A percentile compares a stretch with the other conserved stretches of the same genome.
Conservation (phyloP, 345 rosid genomes). For the Linum usitatissimum region DNA sequence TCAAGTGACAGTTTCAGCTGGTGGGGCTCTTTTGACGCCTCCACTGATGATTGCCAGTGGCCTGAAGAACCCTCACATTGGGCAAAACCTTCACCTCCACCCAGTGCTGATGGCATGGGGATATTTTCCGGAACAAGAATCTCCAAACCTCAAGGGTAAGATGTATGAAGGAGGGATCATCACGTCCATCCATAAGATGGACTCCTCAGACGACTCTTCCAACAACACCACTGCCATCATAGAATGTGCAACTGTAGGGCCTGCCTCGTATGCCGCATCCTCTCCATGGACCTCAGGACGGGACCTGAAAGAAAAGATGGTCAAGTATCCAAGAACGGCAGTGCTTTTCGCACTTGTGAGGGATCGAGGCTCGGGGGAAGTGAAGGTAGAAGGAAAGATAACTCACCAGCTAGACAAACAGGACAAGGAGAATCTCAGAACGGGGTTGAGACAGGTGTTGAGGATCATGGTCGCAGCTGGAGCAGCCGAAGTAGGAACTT, state of each 20-base stretch:
- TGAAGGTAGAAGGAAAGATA: constrained; percentile 34
- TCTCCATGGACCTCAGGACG: constrained; percentile 47
- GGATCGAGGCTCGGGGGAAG: constrained; percentile 43
- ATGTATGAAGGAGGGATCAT: constrained; percentile 50
- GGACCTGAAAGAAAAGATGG: constrained; percentile 38
- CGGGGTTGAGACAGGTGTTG: constrained; percentile 40
- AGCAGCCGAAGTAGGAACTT: constrained; percentile 57
- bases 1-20: constrained; percentile 45
- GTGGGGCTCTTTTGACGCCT: constrained; percentile 59
- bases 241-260: constrained; percentile 46
- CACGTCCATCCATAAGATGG: constrained; percentile 40
- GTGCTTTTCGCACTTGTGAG: constrained; percentile 32
- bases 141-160: constrained; percentile 26
- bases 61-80: constrained; percentile 40
- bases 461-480: constrained; percentile 55
- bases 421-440: constrained; percentile 35
- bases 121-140: constrained; percentile 35
- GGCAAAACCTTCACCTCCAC: constrained; percentile 52
- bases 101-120: constrained; percentile 62
- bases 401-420: constrained; percentile 15
- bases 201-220: constrained; percentile 23
- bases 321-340: constrained; percentile 49
- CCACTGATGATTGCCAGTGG: constrained; percentile 58
- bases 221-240: constrained; percentile 34
- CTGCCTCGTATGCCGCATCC: constrained; percentile 29